phyloP scores from a whole-genome alignment of 257 asterid genomes.

The Penstemon newberryi region DNA sequence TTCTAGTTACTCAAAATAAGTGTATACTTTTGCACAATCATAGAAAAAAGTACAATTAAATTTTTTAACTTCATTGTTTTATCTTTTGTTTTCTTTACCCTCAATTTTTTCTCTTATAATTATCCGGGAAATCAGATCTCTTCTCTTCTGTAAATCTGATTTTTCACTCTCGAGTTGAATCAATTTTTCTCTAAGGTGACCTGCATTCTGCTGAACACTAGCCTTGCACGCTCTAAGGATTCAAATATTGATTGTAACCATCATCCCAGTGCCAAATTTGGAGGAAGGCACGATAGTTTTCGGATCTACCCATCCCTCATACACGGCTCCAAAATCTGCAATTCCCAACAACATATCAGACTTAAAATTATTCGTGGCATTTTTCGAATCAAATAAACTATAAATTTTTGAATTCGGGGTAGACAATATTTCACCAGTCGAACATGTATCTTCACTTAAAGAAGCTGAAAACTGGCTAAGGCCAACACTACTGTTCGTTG shows the following conservation, averaged over 20 bases:
- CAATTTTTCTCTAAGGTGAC: too few species aligned
- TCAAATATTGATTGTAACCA: constrained; percentile 61
- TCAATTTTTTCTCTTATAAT: too few species aligned
- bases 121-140: too few species aligned
- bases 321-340: constrained; percentile 62
- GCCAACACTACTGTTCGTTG: constrained; percentile 42
- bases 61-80: too few species aligned
- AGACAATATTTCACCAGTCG: constrained; percentile 41
- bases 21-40: too few species aligned
- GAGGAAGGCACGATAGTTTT: constrained; percentile 42
- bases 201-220: neutral
- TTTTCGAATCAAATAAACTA: constrained; percentile 47
- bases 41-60: too few species aligned
- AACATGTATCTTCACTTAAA: constrained; percentile 39
- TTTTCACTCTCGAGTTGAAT: too few species aligned
- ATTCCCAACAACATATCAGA: constrained; percentile 52
- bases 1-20: too few species aligned
- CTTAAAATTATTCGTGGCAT: constrained; percentile 48
- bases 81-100: too few species aligned
- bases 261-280: constrained; percentile 40
- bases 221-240: constrained; percentile 51
- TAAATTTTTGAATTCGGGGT: constrained; percentile 40
- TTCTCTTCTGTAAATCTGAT: too few species aligned
- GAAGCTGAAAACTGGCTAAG: constrained; percentile 43
- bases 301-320: constrained; percentile 59